Evolutionary conservation across 305 asterid species (phyloP).

Genomic region (Fraxinus sp.): DNA sequence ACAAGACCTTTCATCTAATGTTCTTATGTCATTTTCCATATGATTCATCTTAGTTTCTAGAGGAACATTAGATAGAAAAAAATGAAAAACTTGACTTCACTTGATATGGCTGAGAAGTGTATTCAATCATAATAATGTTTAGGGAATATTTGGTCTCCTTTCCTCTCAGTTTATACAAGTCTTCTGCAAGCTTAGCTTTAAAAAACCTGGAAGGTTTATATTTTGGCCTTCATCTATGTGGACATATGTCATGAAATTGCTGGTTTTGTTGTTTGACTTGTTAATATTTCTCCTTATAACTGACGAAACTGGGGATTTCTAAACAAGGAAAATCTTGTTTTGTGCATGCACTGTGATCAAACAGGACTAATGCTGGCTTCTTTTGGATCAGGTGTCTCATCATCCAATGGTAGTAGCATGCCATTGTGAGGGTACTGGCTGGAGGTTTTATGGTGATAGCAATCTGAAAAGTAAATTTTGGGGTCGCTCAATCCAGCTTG

Average conservation of each 20-base stretch:
- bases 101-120: background rate
- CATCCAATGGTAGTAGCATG: conserved; percentile 96
- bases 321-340: background rate
- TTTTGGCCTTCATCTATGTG: background rate
- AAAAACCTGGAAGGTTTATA: background rate
- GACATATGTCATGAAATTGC: background rate
- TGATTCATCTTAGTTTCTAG: background rate
- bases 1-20: background rate
- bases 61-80: background rate
- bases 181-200: background rate
- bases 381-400: conserved; percentile 80
- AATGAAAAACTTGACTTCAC: background rate
- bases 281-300: background rate
- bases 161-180: background rate
- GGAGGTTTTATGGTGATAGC: conserved; percentile 93
- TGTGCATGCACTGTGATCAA: conserved; percentile 16
- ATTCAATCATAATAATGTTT: background rate
- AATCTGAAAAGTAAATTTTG: conserved; percentile 90
- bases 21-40: background rate
- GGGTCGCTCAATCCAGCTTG: conserved; percentile 98
- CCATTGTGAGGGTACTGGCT: conserved; percentile 92
- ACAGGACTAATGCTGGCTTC: conserved; percentile 16
- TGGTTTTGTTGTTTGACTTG: background rate
- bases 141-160: background rate
- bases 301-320: background rate